A percentile compares a stretch with the other conserved stretches of the same genome.
Conservation (phyloP, 352 stramenopile species). For the Pythium rishiriense region DNA sequence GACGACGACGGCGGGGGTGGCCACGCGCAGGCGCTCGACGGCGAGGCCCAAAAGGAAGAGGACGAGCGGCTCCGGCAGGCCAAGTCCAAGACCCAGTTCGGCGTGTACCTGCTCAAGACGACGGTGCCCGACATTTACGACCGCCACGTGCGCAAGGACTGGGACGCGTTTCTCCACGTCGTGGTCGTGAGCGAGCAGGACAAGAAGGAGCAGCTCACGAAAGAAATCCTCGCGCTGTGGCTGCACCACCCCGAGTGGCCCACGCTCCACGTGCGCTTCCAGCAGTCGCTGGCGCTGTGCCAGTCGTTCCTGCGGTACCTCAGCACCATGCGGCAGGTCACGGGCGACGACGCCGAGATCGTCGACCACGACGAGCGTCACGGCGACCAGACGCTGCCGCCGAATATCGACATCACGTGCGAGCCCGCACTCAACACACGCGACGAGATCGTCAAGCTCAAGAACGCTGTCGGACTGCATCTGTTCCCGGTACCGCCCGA, state of each 20-base stretch:
- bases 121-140: slow-evolving; percentile 68
- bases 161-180: slow-evolving; percentile 72
- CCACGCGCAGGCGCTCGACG: not conserved
- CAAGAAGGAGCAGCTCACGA: slow-evolving; percentile 65
- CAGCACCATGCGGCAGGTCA: slow-evolving; percentile 39
- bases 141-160: slow-evolving; percentile 60
- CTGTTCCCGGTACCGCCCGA: slow-evolving; percentile 63
- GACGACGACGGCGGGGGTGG: slow-evolving; percentile 13
- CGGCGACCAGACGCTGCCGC: slow-evolving; percentile 19
- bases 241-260: slow-evolving; percentile 63
- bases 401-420: slow-evolving; percentile 66
- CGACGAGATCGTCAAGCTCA: slow-evolving; percentile 45
- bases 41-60: slow-evolving; percentile 8
- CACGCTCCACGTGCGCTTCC: slow-evolving; percentile 60
- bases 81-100: slow-evolving; percentile 55
- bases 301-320: slow-evolving; percentile 48
- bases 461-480: slow-evolving; percentile 68
- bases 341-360: slow-evolving; percentile 28
- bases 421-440: slow-evolving; percentile 41
- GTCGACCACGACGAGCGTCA: slow-evolving; percentile 17
- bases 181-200: slow-evolving; percentile 51
- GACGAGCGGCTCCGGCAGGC: slow-evolving; percentile 22
- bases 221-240: slow-evolving; percentile 58
- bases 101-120: slow-evolving; percentile 54
- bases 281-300: slow-evolving; percentile 48